Evolutionary conservation across 2,329 filamentous ascomycete species (phyloP), one percentile per base, ranked within the genome.

Genomic region (Talaromyces atroroseus): DNA sequence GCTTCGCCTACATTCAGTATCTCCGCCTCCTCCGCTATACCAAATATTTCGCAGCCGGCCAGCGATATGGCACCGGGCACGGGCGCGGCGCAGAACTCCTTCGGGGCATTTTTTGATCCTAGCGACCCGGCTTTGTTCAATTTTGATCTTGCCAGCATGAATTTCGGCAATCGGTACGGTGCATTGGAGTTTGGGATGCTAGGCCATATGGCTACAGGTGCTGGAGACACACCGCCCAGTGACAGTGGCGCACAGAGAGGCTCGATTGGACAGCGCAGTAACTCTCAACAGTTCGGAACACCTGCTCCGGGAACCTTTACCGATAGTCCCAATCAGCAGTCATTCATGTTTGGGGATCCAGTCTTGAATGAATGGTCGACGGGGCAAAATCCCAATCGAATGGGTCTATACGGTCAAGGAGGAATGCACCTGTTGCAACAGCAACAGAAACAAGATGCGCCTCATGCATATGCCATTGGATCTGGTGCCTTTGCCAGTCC

Each of bases 161-260:
- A 94, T 70, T 99, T 97, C 71, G 92, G 91, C 56, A 97, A 94
- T 68, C 90, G 95, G 62, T 99, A 97, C 68, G 92, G 92, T 59
- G 92, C 92, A 18, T 81, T 96, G 71, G 94, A 97, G 71, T 96
- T 97, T 70, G 89, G 91, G 54, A 96, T 97, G 83, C 82, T 99
- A 0, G 91, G 90, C 26, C 92, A 97, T 70, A 95, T 99, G 89
- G 90, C 90, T 58, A 90, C 89, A n/a, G 89, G 89, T 14, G 88
- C 89, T 14, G 88, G 85, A n/a, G 89, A 94, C 64, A 89, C 85
- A 16, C 85, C 87, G 6, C 83, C 87, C 5, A 84, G 84, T 54
- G 89, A 94, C 55, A 74, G 71, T 20, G 69, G 68, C 49, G 76
- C 72, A n/a, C 73, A 75, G 45, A 70, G 52, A 48, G 74, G 74